Base-by-base conservation (phyloP, 805 yeast genomes). In the Wickerhamiella sergipiensis region DNA sequence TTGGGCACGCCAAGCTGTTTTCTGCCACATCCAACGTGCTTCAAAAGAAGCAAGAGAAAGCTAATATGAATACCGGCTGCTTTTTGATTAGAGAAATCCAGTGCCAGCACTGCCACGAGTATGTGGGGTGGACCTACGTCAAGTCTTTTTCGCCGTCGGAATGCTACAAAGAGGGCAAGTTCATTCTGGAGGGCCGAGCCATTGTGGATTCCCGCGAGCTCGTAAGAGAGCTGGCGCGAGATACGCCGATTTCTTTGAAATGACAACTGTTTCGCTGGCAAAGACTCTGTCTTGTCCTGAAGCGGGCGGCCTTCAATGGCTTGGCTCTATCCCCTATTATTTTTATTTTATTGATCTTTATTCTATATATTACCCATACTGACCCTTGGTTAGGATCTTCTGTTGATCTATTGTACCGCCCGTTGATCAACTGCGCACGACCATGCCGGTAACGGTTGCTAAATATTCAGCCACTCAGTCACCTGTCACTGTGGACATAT, bases 41-140 rank as follows among this genome's bases (percentile, higher is more conserved):
- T 7, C 67, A 64, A 39, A 70, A 71, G 1, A 59, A 59, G 10
- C 55, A 63, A 2, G 75, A 68, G 52, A 65, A 64, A 15, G 65
- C 77, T 36, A 61, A 67, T 39, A 80, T 81, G 86, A 67, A 74
- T 26, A 80, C 85, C 0, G 87, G 86, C 0, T 61, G 61, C 22
- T 81, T 79, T 57, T 59, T 68, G 0, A 83, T 81, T 2, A 73
- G 79, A 53, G 81, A 79, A 57, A 71, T 80, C 29, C 58, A 59
- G 38, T 81, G 87, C 58, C 74, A 71, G 45, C 75, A 74, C 54
- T 81, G 87, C 59, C 66, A 67, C 47, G 61, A 64, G 5, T 64
- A 73, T 49, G 66, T 81, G 17, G 87, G 86, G 2, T 81, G 87
- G 87, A 75, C 73, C 53, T 81, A 81, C 57, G 60, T 79, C 40